A percentile compares a stretch with the other conserved stretches of the same genome.
Evolutionary conservation across 129 eudicot species (phyloP).

Genomic region (Silybum marianum): DNA sequence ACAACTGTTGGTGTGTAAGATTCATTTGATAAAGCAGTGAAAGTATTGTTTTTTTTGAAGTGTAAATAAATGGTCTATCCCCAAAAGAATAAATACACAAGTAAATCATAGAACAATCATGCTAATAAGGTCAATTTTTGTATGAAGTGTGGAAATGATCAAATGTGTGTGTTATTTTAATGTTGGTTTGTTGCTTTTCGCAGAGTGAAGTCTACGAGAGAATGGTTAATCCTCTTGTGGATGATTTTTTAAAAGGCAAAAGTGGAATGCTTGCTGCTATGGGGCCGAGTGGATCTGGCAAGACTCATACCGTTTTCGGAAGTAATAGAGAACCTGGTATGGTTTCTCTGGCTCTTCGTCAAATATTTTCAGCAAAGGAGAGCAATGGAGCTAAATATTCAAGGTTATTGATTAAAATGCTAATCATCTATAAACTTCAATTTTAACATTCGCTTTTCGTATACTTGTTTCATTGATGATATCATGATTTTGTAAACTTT

Average conservation of each 20-base stretch:
- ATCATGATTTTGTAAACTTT: not conserved
- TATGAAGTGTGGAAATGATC: not conserved
- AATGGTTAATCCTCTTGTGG: constrained; percentile 72
- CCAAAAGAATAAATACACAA: not conserved
- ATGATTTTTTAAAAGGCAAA: constrained; percentile 66
- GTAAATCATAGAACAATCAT: not conserved
- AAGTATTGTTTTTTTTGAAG: not conserved
- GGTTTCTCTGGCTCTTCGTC: constrained; percentile 79
- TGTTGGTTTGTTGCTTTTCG: constrained; percentile 4
- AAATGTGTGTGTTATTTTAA: not conserved
- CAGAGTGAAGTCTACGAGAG: constrained; percentile 70
- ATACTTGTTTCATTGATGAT: not conserved
- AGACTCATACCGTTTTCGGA: constrained; percentile 86
- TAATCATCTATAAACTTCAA: not conserved
- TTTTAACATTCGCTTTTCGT: not conserved
- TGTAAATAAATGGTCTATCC: not conserved
- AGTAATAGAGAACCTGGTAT: constrained; percentile 71
- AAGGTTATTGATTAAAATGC: constrained; percentile 42
- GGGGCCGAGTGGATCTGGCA: constrained; percentile 98
- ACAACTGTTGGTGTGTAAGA: not conserved
- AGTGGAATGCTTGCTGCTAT: constrained; percentile 85
- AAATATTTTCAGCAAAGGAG: constrained; percentile 44
- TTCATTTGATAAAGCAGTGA: too few relatives aligned
- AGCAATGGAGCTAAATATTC: constrained; percentile 22
- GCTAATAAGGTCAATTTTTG: not conserved